Evolutionary conservation across 164 flowering plant genomes (phyloP), one percentile per base, ranked within the genome.

Genomic region (Magnolia officinalis): DNA sequence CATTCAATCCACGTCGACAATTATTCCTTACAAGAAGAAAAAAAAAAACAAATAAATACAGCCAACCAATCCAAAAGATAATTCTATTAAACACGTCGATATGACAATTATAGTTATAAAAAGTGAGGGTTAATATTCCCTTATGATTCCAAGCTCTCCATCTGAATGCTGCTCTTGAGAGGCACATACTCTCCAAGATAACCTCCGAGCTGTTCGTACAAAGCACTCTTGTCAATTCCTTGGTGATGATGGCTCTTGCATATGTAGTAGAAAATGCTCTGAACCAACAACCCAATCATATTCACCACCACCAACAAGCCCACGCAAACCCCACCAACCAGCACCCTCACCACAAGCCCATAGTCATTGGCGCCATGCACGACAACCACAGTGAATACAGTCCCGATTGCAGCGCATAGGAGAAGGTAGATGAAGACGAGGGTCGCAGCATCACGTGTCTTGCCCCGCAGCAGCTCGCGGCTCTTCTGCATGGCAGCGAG

Each of bases 121-220:
- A 16, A 16, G 61, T 8, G 18, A 55, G 45, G 61, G 61, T 55
- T 55, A 16, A 55, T 1, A 55, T 11, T 55, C 13, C 61, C 61
- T 55, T 55, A 55, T 2, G 45, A 8, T n/a, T 70, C 19, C 72
- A 70, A n/a, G 8, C 49, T 50, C 29, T 95, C 98, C 98, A 95
- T 89, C 86, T 95, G 98, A 88, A 95, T 84, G 83, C 87, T 95
- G 82, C 99, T 93, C 88, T 95, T 93, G 49, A 95, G 85, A 58
- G 98, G 99, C 79, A 95, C 96, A 81, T 95, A 95, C 72, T 95
- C 99, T 2, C 99, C 99, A 74, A 95, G 92, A 77, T 95, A 95
- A 3, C 98, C 99, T 61, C 98, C 99, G 65, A 95, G 93, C 82
- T 95, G 98, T 75, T 95, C 99, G 70, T 88, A 84, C 83, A 95